phyloP scores from a whole-genome alignment of 2,329 filamentous ascomycete species.

The Cercospora sp. region DNA sequence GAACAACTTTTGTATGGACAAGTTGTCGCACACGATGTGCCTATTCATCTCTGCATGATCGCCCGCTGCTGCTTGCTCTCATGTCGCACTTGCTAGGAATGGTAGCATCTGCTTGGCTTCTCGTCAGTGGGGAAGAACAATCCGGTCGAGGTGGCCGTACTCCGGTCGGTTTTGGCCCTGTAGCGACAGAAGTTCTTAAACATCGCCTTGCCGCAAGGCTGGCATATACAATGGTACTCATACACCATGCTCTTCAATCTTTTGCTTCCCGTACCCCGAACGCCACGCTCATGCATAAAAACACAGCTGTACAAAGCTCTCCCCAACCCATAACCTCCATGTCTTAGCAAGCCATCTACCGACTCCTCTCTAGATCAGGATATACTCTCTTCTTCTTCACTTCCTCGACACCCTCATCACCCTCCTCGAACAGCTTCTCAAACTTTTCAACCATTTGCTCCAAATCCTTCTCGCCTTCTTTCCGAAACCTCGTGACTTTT shows the following conservation, averaged over 20 bases:
- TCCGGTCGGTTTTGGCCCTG: no score
- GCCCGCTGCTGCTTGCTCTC: no score
- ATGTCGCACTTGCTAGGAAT: no score
- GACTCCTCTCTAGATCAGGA: conserved; percentile 28
- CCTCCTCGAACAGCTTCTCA: conserved; percentile 37
- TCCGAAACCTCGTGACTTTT: conserved; percentile 78
- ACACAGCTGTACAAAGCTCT: not conserved
- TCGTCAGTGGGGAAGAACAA: no score
- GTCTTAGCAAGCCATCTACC: not conserved
- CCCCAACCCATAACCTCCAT: not conserved
- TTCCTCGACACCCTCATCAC: conserved; percentile 39
- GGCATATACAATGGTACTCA: not conserved
- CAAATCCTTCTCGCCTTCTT: conserved; percentile 66
- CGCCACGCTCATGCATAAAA: conserved; percentile 1
- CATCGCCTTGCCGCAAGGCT: no score
- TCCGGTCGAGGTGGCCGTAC: no score
- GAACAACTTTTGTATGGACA: no score
- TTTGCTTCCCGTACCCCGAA: not conserved
- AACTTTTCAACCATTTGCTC: conserved; percentile 59
- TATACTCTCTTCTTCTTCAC: conserved; percentile 42
- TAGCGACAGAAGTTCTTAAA: no score
- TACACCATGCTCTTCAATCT: not conserved
- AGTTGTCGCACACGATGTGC: no score
- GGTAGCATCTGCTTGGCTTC: no score
- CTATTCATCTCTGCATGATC: no score